A percentile compares a stretch with the other conserved stretches of the same genome.
These are phyloP conservation scores for Pichia cactophila DNA, from an alignment of 1,139 yeast species.

Conservation along the genomic window DNA sequence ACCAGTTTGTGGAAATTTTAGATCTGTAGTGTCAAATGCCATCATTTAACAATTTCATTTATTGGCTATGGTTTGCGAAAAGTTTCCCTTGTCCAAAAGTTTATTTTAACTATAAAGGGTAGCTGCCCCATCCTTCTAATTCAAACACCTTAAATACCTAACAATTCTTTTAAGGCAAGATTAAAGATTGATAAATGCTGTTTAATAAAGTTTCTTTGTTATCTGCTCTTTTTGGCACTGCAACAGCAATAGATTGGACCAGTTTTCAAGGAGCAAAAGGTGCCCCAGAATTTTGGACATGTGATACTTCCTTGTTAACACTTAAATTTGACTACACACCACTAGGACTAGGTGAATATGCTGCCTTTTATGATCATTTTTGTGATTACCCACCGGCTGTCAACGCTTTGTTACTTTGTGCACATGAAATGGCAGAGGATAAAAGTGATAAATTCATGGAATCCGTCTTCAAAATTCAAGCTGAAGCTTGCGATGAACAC, in stretches of 20 bases:
- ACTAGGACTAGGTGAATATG: conserved; percentile 1
- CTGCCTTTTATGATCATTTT: conserved; percentile 12
- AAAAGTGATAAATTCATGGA: conserved; percentile 10
- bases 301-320: conserved; percentile 5
- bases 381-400: conserved; percentile 24
- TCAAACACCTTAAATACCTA: too few relatives aligned
- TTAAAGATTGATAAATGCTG: neutral
- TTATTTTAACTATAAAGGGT: too few relatives aligned
- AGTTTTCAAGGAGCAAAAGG: conserved; percentile 30
- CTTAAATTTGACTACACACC: conserved; percentile 11
- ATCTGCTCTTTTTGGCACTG: conserved; percentile 33
- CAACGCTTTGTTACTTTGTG: conserved; percentile 25
- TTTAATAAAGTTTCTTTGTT: too few relatives aligned
- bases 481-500: conserved; percentile 14
- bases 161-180: neutral
- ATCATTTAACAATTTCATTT: too few relatives aligned
- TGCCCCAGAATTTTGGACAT: conserved; percentile 13
- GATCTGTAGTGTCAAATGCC: too few relatives aligned
- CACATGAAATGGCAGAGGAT: conserved; percentile 13
- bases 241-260: conserved; percentile 41
- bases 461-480: conserved; percentile 15
- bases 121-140: too few relatives aligned
- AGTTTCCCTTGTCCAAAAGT: too few relatives aligned
- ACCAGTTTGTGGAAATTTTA: too few relatives aligned
- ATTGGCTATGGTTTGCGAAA: too few relatives aligned